These are phyloP conservation scores for Boletus fagicola DNA, from an alignment of 768 basidiomycete genomes.

Conservation along the genomic window DNA sequence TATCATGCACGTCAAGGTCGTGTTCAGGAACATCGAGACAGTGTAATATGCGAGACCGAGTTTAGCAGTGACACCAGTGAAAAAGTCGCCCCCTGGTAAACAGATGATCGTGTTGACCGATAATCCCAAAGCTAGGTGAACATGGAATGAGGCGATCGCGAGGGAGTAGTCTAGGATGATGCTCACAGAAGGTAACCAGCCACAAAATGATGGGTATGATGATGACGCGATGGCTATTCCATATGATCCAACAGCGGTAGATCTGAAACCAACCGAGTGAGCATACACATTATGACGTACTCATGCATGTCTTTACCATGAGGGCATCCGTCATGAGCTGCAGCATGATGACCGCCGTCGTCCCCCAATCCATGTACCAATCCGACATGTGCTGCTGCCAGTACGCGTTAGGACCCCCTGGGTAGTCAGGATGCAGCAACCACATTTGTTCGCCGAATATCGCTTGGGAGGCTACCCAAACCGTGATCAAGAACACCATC, in stretches of 20 bases:
- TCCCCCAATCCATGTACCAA: conserved; percentile 32
- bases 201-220: conserved; percentile 23
- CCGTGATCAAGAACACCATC: conserved; percentile 30
- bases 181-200: conserved; percentile 23
- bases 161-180: no score
- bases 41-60: conserved; percentile 22
- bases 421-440: conserved; percentile 33
- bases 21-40: conserved; percentile 16
- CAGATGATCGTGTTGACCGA: conserved; percentile 10
- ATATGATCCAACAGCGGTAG: conserved; percentile 39
- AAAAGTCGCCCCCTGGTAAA: conserved; percentile 19
- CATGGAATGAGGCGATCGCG: not conserved
- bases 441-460: conserved; percentile 36
- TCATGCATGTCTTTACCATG: conserved; percentile 12
- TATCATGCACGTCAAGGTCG: conserved; percentile 22
- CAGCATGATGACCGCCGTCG: conserved; percentile 24
- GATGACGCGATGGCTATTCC: conserved; percentile 19
- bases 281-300: not conserved
- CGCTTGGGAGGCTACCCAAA: conserved; percentile 23
- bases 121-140: conserved; percentile 18
- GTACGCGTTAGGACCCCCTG: conserved; percentile 37
- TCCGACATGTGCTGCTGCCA: conserved; percentile 21
- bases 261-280: conserved; percentile 32
- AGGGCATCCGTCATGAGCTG: conserved; percentile 38
- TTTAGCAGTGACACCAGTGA: conserved; percentile 6